Evolutionary conservation across 2,329 filamentous ascomycete species (phyloP), one percentile per base, ranked within the genome.

Genomic region (Podosphaera aphanis): DNA sequence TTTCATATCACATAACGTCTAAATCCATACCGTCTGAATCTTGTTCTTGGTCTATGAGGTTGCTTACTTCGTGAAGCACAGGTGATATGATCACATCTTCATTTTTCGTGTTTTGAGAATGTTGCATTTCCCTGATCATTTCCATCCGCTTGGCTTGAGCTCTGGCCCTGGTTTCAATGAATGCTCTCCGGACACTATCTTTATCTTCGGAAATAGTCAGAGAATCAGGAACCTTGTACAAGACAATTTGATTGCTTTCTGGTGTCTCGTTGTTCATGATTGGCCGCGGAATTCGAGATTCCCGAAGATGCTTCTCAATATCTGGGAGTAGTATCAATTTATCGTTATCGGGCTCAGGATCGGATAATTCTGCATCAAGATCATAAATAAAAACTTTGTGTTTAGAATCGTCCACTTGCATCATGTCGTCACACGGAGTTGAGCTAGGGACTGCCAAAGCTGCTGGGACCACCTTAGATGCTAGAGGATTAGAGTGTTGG

Each of bases 381-480:
- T 92, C 77, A 66, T 86, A 79, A 54, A 98, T 85, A 67, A 90
- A 94, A 49, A 94, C 75, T 57, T 80, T 83, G 64, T 93, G 70
- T 56, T 82, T 81, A 27, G 82, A 55, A 62, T 93, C 79, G 63
- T 95, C 86, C 49, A 95, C 60, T 47, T 80, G 71, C 88, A 95
- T 94, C 47, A 62, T 57, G 53, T 84, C 79, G 50, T 73, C 64
- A 18, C 15, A 11, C n/a, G 21, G 20, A 15, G 20, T 19, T 19
- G 5, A 16, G 4, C 6, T 19, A 6, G 35, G 15, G 23, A 25
- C 23, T 25, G 58, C 57, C 42, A 52, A 45, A 40, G 23, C 38
- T 38, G 31, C 46, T 43, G 48, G 49, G 45, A 44, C 50, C 46
- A 48, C 31, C 21, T 51, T 53, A 35, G 50, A 33, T 47, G 47